These are phyloP conservation scores for Echria macrotheca DNA, from an alignment of 495 filamentous ascomycete genomes.

Conservation along the genomic window DNA sequence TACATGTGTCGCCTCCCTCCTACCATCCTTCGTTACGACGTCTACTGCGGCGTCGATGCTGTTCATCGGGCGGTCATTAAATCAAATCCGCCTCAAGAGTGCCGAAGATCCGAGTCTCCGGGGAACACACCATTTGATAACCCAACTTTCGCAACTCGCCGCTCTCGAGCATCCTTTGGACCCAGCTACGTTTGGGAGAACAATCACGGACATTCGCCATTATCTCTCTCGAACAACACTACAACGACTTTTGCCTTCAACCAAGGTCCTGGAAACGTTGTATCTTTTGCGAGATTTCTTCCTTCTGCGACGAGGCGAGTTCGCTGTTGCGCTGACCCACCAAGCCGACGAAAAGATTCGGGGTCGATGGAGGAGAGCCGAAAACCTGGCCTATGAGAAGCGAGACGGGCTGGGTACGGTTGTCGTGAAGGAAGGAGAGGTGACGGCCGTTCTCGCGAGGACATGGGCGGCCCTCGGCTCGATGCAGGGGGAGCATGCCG, in stretches of 20 bases:
- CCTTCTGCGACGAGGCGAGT: conserved; percentile 81
- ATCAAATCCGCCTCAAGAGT: conserved; percentile 60
- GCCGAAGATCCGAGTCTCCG: conserved; percentile 51
- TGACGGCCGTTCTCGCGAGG: conserved; percentile 63
- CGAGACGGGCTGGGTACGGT: conserved; percentile 48
- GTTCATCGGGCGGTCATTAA: conserved; percentile 84
- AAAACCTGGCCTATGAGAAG: conserved; percentile 50
- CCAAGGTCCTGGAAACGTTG: conserved; percentile 70
- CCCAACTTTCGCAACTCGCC: conserved; percentile 70
- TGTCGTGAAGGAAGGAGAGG: conserved; percentile 80
- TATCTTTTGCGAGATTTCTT: conserved; percentile 79
- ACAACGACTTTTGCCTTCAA: conserved; percentile 70
- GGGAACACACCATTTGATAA: conserved; percentile 55
- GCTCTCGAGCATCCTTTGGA: conserved; percentile 67
- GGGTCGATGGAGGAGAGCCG: conserved; percentile 48
- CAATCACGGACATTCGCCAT: conserved; percentile 69
- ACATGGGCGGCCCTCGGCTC: conserved; percentile 73
- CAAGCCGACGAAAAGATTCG: conserved; percentile 74
- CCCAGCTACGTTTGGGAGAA: conserved; percentile 58
- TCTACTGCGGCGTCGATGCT: conserved; percentile 75
- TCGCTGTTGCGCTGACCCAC: conserved; percentile 75
- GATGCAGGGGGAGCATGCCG: conserved; percentile 62
- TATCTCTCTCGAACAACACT: conserved; percentile 77
- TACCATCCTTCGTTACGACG: conserved; percentile 73
- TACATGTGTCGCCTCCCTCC: conserved; percentile 39